Conservation (phyloP, 2,329 filamentous ascomycete genomes). For the Penicillium paneum region DNA sequence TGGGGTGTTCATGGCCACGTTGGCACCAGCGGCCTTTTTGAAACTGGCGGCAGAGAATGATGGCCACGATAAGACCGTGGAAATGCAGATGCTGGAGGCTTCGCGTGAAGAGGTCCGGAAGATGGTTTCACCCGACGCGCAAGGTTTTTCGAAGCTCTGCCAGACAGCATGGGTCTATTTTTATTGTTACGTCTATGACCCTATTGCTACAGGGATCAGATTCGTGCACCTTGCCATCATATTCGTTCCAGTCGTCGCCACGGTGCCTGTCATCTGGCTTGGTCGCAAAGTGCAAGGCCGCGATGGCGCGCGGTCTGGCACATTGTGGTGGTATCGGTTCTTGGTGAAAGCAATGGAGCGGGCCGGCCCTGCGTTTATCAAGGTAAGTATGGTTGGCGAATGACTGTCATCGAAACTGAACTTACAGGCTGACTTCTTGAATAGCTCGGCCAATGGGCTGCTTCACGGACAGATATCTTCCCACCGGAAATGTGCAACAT, state of each 20-base stretch:
- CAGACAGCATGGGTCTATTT: slow-evolving; percentile 64
- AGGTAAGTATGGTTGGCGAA: slow-evolving; percentile 53
- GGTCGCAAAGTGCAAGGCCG: slow-evolving; percentile 61
- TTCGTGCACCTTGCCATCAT: slow-evolving; percentile 83
- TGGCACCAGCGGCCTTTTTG: slow-evolving; percentile 60
- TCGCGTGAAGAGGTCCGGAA: slow-evolving; percentile 76
- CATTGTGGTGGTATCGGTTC: slow-evolving; percentile 92
- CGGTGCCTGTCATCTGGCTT: slow-evolving; percentile 77
- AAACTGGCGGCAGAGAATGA: slow-evolving; percentile 53
- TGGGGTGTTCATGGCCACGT: slow-evolving; percentile 40
- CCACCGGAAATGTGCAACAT: slow-evolving; percentile 85
- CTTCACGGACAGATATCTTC: slow-evolving; percentile 93
- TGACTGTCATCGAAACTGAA: not conserved
- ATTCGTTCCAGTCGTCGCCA: slow-evolving; percentile 82
- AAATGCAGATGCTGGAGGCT: slow-evolving; percentile 80
- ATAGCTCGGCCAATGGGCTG: slow-evolving; percentile 94
- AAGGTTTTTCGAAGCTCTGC: slow-evolving; percentile 56
- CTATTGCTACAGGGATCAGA: slow-evolving; percentile 79
- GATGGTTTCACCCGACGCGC: slow-evolving; percentile 60
- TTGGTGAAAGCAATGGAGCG: slow-evolving; percentile 86
- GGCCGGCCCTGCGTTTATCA: slow-evolving; percentile 94
- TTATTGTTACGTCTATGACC: slow-evolving; percentile 64
- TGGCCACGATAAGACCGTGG: slow-evolving; percentile 62
- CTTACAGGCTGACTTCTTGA: not conserved
- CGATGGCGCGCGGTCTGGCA: slow-evolving; percentile 74